Conservation (phyloP, 2,329 filamentous ascomycete species). For the Aspergillus sojae region DNA sequence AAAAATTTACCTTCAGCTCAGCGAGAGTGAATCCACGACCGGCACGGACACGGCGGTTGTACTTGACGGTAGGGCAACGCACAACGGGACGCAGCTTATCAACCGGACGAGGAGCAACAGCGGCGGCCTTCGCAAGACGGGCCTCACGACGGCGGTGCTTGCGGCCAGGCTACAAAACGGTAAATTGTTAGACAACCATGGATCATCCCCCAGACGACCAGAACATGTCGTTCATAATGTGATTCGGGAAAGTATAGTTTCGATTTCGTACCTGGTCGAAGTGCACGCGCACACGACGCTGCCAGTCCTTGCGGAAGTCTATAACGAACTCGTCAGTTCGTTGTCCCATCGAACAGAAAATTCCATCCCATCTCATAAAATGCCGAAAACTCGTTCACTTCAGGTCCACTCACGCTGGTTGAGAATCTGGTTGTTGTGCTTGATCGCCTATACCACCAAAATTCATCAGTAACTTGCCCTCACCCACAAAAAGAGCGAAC, state of each 20-base stretch:
- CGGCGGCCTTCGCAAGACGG: constrained; percentile 91
- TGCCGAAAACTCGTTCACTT: not conserved
- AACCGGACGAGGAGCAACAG: constrained; percentile 92
- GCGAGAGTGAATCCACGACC: constrained; percentile 96
- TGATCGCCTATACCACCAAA: constrained; percentile 75
- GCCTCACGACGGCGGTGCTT: constrained; percentile 91
- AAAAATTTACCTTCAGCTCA: constrained; percentile 86
- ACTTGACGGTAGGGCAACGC: constrained; percentile 96
- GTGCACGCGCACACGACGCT: constrained; percentile 97
- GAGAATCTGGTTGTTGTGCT: constrained; percentile 98
- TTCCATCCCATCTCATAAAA: constrained; percentile 10
- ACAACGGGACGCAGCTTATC: constrained; percentile 96
- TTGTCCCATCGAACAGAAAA: constrained; percentile 20
- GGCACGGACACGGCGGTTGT: constrained; percentile 96
- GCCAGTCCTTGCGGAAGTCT: constrained; percentile 99
- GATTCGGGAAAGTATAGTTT: constrained; percentile 16
- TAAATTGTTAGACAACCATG: constrained; percentile 40
- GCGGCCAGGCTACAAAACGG: constrained; percentile 77
- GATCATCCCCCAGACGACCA: constrained; percentile 10
- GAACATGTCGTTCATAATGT: constrained; percentile 19
- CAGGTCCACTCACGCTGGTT: constrained; percentile 77
- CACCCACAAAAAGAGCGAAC: constrained; percentile 8
- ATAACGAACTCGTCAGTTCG: constrained; percentile 33
- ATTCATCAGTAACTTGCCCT: constrained; percentile 20
- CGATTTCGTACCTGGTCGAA: constrained; percentile 92